These are phyloP conservation scores for Salix brachista DNA, from an alignment of 345 rosid genomes.

Conservation along the genomic window DNA sequence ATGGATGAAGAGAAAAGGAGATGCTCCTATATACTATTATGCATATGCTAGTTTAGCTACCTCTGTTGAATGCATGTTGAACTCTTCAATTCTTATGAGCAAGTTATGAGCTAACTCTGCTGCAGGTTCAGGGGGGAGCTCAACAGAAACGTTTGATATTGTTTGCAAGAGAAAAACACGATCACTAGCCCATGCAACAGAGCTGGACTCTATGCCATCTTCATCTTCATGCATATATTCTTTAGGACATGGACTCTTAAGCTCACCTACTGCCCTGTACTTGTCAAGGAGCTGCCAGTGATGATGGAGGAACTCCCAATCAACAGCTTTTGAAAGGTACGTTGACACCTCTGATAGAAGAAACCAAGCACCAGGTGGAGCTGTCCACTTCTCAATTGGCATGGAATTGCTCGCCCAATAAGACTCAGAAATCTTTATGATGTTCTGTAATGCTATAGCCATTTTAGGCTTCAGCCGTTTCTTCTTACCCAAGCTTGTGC, in stretches of 20 bases:
- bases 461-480: slow-evolving; percentile 61
- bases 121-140: slow-evolving; percentile 78
- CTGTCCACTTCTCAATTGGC: slow-evolving; percentile 86
- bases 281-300: slow-evolving; percentile 84
- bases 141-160: slow-evolving; percentile 78
- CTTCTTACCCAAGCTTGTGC: slow-evolving; percentile 76
- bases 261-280: slow-evolving; percentile 38
- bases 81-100: slow-evolving; percentile 70
- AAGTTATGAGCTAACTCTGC: slow-evolving; percentile 85
- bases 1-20: background rate
- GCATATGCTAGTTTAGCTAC: slow-evolving; percentile 32
- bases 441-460: slow-evolving; percentile 62
- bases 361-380: slow-evolving; percentile 94
- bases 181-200: slow-evolving; percentile 85
- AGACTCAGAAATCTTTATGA: slow-evolving; percentile 73
- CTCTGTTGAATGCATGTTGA: slow-evolving; percentile 84
- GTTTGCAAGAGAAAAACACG: slow-evolving; percentile 89
- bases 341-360: slow-evolving; percentile 88
- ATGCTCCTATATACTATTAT: background rate
- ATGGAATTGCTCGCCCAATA: slow-evolving; percentile 66
- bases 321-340: slow-evolving; percentile 62
- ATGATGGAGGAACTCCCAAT: slow-evolving; percentile 93
- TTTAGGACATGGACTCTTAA: slow-evolving; percentile 28
- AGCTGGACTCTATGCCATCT: slow-evolving; percentile 35
- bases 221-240: slow-evolving; percentile 36